A percentile compares a stretch with the other conserved stretches of the same genome.
These are phyloP conservation scores for Coemansia sp. DNA, from an alignment of 192 early-diverging fungal species.

Conservation along the genomic window DNA sequence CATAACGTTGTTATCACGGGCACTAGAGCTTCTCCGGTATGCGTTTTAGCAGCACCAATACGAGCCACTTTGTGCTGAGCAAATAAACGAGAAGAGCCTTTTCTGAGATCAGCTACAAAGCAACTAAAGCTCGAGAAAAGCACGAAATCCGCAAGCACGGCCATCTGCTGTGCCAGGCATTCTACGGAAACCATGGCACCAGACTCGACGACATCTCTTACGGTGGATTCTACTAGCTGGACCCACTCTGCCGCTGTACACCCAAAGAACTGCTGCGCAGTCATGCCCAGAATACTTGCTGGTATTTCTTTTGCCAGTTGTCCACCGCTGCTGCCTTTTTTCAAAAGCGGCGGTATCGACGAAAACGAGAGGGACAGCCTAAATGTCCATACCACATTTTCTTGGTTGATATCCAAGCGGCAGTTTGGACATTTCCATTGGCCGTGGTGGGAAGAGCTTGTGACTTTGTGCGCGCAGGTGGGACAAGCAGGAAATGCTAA, in stretches of 20 bases:
- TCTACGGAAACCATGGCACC: background rate
- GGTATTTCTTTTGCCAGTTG: background rate
- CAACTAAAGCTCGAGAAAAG: background rate
- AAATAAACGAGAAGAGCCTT: background rate
- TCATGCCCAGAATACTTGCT: background rate
- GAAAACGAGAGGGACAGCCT: background rate
- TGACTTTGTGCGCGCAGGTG: conserved; percentile 10
- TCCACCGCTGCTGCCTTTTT: background rate
- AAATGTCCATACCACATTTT: conserved; percentile 6
- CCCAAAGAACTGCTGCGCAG: conserved; percentile 3
- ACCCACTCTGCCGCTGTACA: conserved; percentile 6
- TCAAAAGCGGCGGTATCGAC: background rate
- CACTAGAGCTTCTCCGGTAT: too few species aligned
- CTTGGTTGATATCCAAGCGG: background rate
- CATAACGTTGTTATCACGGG: background rate
- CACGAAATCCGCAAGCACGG: background rate
- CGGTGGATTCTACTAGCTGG: background rate
- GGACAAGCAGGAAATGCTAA: conserved; percentile 10
- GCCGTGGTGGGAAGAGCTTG: background rate
- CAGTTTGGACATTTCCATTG: conserved; percentile 1
- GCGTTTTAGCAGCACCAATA: background rate
- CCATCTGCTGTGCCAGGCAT: conserved; percentile 1
- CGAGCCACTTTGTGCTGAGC: background rate
- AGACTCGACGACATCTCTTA: too few species aligned
- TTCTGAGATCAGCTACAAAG: conserved; percentile 4